Percentiles rank a stretch among this genome's conserved stretches.
phyloP scores from a whole-genome alignment of 352 stramenopile genomes.

The Plasmopara viticola region DNA sequence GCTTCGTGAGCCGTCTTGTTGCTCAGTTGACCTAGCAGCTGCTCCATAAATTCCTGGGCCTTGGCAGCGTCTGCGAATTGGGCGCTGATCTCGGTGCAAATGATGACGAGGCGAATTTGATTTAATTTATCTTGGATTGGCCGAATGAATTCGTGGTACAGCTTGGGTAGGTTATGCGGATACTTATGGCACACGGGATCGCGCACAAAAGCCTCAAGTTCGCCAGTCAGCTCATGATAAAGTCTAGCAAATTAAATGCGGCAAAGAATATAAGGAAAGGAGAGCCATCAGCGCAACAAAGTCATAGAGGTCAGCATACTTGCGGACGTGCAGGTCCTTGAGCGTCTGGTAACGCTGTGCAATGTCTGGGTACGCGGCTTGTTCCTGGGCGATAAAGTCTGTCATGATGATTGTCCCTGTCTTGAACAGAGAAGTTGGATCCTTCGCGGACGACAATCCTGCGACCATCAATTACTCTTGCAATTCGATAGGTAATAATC shows the following conservation, averaged over 20 bases:
- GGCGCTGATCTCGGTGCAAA: conserved; percentile 87
- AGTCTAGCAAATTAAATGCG: conserved; percentile 54
- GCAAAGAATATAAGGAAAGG: conserved; percentile 1
- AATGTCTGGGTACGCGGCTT: conserved; percentile 88
- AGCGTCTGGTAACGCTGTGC: conserved; percentile 89
- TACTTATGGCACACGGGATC: conserved; percentile 61
- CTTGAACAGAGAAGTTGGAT: conserved; percentile 13
- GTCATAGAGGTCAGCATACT: conserved; percentile 31
- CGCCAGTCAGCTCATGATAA: conserved; percentile 96
- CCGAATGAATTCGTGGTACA: conserved; percentile 94
- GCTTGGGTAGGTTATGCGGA: conserved; percentile 44
- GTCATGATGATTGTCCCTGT: conserved; percentile 20
- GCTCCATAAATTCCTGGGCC: conserved; percentile 67
- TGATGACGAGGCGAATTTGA: conserved; percentile 89
- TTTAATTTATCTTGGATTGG: conserved; percentile 95
- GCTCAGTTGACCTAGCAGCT: conserved; percentile 48
- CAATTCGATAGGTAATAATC: too few relatives aligned
- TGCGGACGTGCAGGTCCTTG: conserved; percentile 84
- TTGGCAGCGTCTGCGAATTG: conserved; percentile 59
- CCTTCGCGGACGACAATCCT: conserved; percentile 3
- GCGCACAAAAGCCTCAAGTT: conserved; percentile 89
- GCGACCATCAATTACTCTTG: too few relatives aligned
- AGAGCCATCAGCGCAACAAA: too few relatives aligned
- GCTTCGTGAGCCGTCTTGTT: conserved; percentile 63
- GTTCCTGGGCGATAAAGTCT: conserved; percentile 87